These are phyloP conservation scores for Fomitopsis schrenkii DNA, from an alignment of 1,284 basidiomycete species.

Conservation along the genomic window DNA sequence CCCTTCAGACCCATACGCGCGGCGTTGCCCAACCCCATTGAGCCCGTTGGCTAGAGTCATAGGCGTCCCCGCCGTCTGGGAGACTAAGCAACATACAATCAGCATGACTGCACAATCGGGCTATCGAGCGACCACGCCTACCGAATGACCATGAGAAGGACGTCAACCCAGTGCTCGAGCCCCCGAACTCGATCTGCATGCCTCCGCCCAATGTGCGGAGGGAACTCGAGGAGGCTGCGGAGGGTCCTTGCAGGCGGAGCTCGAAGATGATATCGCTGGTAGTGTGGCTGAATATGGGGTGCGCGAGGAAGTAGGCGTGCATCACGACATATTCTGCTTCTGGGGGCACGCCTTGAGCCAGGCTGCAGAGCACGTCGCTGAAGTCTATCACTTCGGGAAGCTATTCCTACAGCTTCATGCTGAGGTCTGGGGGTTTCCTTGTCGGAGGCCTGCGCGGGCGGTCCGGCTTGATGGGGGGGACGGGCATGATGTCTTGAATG, in stretches of 20 bases:
- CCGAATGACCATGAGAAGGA: too few species aligned
- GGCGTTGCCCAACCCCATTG: too few species aligned
- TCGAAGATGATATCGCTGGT: constrained; percentile 30
- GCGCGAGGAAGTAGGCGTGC: constrained; percentile 22
- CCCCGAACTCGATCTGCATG: too few species aligned
- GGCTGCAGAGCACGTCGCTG: constrained; percentile 14
- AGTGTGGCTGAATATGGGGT: constrained; percentile 28
- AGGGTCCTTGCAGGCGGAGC: constrained; percentile 16
- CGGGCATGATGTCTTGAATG: constrained; percentile 12
- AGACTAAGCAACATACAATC: too few species aligned
- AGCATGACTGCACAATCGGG: too few species aligned
- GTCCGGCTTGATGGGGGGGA: constrained; percentile 10
- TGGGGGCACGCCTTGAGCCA: constrained; percentile 25
- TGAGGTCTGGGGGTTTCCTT: constrained; percentile 9
- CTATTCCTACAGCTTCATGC: constrained; percentile 14
- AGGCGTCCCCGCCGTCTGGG: too few species aligned
- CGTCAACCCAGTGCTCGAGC: too few species aligned
- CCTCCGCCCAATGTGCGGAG: too few species aligned
- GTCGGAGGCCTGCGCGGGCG: constrained; percentile 1
- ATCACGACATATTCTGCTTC: constrained; percentile 23
- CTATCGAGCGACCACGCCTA: too few species aligned
- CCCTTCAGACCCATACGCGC: too few species aligned
- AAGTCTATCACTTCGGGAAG: constrained; percentile 22
- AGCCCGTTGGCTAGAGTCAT: too few species aligned
- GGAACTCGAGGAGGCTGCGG: not conserved